Conservation (phyloP, 225 moss, liverwort and hornwort genomes). For the Asterella californica region DNA sequence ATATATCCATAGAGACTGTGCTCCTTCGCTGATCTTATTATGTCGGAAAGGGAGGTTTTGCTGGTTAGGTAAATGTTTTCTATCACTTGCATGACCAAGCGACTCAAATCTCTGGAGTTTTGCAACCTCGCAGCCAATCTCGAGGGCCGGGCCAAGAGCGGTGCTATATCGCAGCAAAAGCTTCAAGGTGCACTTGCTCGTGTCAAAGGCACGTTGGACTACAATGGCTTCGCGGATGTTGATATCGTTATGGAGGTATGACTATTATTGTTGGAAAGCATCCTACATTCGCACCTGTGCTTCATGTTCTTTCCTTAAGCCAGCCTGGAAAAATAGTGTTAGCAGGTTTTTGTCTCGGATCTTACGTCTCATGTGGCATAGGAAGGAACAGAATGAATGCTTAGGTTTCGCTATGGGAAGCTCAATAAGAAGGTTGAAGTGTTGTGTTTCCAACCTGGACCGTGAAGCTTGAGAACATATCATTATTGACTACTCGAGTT, state of each 20-base stretch:
- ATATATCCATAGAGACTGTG: background rate
- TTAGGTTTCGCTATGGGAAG: background rate
- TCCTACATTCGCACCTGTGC: background rate
- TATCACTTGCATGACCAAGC: background rate
- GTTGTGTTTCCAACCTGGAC: background rate
- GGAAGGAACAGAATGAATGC: background rate
- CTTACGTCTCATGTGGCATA: too few relatives aligned
- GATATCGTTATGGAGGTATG: slow-evolving; percentile 86
- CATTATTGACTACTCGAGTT: background rate
- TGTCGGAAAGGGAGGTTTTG: background rate
- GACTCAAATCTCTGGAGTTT: background rate
- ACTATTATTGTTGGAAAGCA: background rate
- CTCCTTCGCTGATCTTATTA: background rate
- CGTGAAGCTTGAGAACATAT: background rate
- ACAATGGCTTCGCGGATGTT: slow-evolving; percentile 63
- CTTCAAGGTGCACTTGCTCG: slow-evolving; percentile 51
- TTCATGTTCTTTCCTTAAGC: background rate
- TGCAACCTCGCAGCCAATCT: slow-evolving; percentile 56
- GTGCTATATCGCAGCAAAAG: slow-evolving; percentile 40
- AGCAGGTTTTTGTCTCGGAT: too few relatives aligned
- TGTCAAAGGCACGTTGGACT: slow-evolving; percentile 74
- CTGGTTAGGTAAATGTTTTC: background rate
- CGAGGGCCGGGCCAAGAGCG: slow-evolving; percentile 45
- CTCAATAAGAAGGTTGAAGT: background rate
- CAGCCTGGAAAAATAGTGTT: background rate